Conservation (phyloP, 2,329 filamentous ascomycete species). For the Ophiostoma angusticollis region DNA sequence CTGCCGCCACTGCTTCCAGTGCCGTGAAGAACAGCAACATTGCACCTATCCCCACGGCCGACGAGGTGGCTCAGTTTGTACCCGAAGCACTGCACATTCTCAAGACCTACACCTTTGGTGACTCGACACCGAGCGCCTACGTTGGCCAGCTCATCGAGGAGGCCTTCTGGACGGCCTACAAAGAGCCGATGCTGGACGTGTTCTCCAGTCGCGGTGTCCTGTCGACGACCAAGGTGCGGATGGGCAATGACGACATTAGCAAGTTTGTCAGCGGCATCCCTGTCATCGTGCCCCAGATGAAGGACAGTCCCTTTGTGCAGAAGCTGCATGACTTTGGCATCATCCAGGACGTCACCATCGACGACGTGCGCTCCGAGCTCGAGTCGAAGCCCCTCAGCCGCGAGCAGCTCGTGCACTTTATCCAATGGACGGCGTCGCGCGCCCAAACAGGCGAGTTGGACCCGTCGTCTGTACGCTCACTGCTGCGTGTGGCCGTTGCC, state of each 20-base stretch:
- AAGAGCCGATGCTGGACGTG: slow-evolving; percentile 70
- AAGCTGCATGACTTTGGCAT: slow-evolving; percentile 76
- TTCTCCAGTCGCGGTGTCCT: slow-evolving; percentile 80
- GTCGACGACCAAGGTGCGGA: slow-evolving; percentile 68
- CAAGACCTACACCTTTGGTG: slow-evolving; percentile 75
- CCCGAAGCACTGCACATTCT: slow-evolving; percentile 72
- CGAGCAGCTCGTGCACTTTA: slow-evolving; percentile 66
- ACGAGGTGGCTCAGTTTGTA: slow-evolving; percentile 53
- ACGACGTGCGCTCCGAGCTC: slow-evolving; percentile 73
- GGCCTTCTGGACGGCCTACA: slow-evolving; percentile 89
- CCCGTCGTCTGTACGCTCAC: slow-evolving; percentile 46
- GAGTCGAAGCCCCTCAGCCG: slow-evolving; percentile 70
- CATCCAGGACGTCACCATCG: slow-evolving; percentile 74
- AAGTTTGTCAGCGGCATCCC: slow-evolving; percentile 82
- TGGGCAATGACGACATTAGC: slow-evolving; percentile 51
- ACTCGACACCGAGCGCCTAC: slow-evolving; percentile 77
- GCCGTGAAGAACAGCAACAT: slow-evolving; percentile 1
- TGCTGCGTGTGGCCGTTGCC: slow-evolving; percentile 72
- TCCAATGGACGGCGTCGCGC: slow-evolving; percentile 71
- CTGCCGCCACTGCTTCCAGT: not conserved
- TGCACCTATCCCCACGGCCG: slow-evolving; percentile 28
- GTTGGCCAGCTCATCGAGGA: slow-evolving; percentile 85
- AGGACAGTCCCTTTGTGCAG: slow-evolving; percentile 60
- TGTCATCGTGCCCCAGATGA: slow-evolving; percentile 65
- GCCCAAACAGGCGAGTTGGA: slow-evolving; percentile 63